phyloP scores from a whole-genome alignment of 78 protist genomes.

The Dictyostelium capitatum region DNA sequence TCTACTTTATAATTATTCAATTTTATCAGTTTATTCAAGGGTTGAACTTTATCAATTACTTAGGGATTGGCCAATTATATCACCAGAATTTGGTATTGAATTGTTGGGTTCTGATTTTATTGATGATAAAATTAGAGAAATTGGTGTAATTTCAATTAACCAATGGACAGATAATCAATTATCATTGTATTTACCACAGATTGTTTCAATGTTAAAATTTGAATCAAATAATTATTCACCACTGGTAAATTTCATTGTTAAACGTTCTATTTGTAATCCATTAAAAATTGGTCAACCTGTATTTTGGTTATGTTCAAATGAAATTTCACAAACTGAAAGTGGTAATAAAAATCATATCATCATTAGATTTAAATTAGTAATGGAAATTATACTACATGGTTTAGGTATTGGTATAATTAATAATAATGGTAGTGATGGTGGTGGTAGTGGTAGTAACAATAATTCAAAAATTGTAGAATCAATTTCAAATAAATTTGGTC shows the following conservation, averaged over 20 bases:
- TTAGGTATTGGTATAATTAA: conserved; percentile 20
- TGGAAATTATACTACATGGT: conserved; percentile 66
- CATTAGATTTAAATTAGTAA: conserved; percentile 32
- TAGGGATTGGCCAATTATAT: conserved; percentile 43
- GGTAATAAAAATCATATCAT: neutral
- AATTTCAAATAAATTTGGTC: conserved; percentile 24
- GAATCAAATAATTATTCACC: conserved; percentile 35
- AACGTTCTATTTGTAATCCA: conserved; percentile 69
- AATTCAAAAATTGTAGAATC: neutral
- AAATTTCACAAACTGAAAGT: neutral
- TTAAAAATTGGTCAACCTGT: conserved; percentile 57
- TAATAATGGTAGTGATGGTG: neutral
- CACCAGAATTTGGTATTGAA: conserved; percentile 45
- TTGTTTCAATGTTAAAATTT: conserved; percentile 45
- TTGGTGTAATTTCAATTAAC: conserved; percentile 62
- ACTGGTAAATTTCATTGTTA: conserved; percentile 31
- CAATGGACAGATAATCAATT: conserved; percentile 53
- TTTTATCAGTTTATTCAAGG: neutral
- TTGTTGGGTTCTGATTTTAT: conserved; percentile 39
- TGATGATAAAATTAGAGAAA: conserved; percentile 41
- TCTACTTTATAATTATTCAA: neutral
- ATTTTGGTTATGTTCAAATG: conserved; percentile 77
- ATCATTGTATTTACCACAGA: conserved; percentile 53
- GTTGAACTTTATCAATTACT: conserved; percentile 7
- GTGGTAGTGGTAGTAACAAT: neutral